Evolutionary conservation across 805 yeast genomes (phyloP).

Genomic region (Candida xiaguanensis): DNA sequence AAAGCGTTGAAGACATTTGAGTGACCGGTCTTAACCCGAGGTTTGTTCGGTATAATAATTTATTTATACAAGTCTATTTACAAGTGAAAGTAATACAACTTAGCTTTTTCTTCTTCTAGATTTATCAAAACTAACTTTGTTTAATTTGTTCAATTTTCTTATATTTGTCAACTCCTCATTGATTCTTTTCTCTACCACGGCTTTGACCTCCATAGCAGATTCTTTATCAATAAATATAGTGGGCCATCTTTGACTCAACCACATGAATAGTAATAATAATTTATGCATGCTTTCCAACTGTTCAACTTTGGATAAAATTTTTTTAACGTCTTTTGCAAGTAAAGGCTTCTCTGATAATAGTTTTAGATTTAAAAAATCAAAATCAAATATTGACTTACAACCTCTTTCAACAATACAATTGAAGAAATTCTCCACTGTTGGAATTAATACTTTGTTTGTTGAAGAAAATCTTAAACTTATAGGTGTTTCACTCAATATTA

Average conservation of each 20-base stretch:
- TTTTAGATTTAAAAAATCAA: constrained; percentile 26
- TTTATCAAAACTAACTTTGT: background rate
- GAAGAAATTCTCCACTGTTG: constrained; percentile 45
- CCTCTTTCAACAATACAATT: constrained; percentile 51
- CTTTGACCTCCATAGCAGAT: constrained; percentile 66
- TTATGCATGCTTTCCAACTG: constrained; percentile 65
- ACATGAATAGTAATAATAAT: constrained; percentile 62
- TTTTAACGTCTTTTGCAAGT: constrained; percentile 1
- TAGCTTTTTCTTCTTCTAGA: background rate
- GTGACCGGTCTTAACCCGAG: too few species aligned
- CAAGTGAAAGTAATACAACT: background rate
- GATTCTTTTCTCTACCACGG: constrained; percentile 62
- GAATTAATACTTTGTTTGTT: constrained; percentile 33
- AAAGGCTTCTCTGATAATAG: constrained; percentile 20
- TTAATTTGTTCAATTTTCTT: constrained; percentile 5
- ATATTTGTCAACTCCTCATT: constrained; percentile 38
- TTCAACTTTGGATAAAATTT: background rate
- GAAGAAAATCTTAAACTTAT: constrained; percentile 24
- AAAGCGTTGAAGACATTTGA: too few species aligned
- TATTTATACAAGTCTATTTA: background rate
- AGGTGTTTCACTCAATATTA: constrained; percentile 62
- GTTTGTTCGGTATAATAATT: too few species aligned
- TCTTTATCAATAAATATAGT: constrained; percentile 72
- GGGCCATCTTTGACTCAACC: constrained; percentile 89
- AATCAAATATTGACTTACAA: constrained; percentile 57